Percentiles rank a stretch among this genome's conserved stretches.
These are phyloP conservation scores for Selaginella tamariscina DNA, from an alignment of 75 land plant species.

Conservation along the genomic window DNA sequence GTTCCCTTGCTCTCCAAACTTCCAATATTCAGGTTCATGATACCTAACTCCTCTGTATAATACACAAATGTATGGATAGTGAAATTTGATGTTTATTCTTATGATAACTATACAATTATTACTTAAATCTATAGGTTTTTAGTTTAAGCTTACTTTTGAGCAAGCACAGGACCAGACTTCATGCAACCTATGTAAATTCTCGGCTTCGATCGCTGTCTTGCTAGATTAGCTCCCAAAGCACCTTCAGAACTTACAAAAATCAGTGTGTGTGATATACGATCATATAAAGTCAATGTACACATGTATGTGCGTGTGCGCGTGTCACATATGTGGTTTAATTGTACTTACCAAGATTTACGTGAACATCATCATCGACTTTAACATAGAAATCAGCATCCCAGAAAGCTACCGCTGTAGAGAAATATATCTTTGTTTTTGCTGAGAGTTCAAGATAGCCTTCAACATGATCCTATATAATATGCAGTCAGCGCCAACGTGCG, in stretches of 20 bases:
- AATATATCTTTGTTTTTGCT: constrained; percentile 56
- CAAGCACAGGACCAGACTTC: constrained; percentile 50
- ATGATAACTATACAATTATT: not conserved
- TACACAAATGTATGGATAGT: too few relatives aligned
- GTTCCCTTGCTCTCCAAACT: constrained; percentile 49
- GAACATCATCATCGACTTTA: constrained; percentile 76
- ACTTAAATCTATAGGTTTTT: not conserved
- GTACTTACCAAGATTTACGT: constrained; percentile 55
- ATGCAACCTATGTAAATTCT: constrained; percentile 41
- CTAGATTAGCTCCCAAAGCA: constrained; percentile 28
- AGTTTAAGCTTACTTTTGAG: constrained; percentile 24
- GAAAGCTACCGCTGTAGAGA: constrained; percentile 44
- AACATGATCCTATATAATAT: constrained; percentile 13
- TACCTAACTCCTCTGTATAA: constrained; percentile 30
- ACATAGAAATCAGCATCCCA: constrained; percentile 78
- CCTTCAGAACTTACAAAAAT: constrained; percentile 12
- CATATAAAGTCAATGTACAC: too few relatives aligned
- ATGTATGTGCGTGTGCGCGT: too few relatives aligned
- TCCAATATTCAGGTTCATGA: constrained; percentile 45
- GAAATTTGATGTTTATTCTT: not conserved
- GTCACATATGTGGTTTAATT: too few relatives aligned
- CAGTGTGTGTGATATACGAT: too few relatives aligned
- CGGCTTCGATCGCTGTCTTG: constrained; percentile 28
- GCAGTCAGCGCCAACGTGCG: not conserved
- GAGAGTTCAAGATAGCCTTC: constrained; percentile 62